A percentile compares a stretch with the other conserved stretches of the same genome.
These are phyloP conservation scores for Diversispora epigaea DNA, from an alignment of 192 early-diverging fungal genomes.

Conservation along the genomic window DNA sequence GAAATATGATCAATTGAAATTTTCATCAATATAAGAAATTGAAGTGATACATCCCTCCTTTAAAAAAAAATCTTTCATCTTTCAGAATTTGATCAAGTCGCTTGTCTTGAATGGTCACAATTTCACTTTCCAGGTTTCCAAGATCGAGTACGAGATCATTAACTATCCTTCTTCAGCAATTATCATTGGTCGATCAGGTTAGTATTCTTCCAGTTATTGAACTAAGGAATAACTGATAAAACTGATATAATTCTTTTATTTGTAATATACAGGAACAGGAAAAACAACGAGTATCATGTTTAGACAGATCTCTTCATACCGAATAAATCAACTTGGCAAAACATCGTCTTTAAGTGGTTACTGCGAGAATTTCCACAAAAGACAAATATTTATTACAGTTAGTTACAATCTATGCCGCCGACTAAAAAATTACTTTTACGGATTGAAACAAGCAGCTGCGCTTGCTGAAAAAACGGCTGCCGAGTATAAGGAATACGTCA, in stretches of 20 bases:
- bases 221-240: neutral
- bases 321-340: neutral
- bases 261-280: constrained; percentile 7
- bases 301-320: constrained; percentile 6
- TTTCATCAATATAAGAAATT: neutral
- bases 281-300: constrained; percentile 17
- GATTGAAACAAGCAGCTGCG: neutral
- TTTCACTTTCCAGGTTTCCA: constrained; percentile 27
- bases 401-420: neutral
- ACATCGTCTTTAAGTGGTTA: neutral
- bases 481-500: constrained; percentile 6
- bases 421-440: constrained; percentile 20
- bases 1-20: neutral
- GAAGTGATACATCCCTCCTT: too few species aligned
- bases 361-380: neutral
- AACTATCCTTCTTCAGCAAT: constrained; percentile 18
- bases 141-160: constrained; percentile 25
- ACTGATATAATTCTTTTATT: neutral
- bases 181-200: constrained; percentile 25
- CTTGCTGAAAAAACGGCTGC: neutral
- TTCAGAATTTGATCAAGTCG: constrained; percentile 20
- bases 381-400: constrained; percentile 29
- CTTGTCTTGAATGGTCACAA: neutral
- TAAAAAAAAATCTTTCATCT: too few species aligned
- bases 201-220: neutral